A percentile compares a stretch with the other conserved stretches of the same genome.
These are phyloP conservation scores for Colletotrichum sp. DNA, from an alignment of 2,329 filamentous ascomycete species.

Conservation along the genomic window DNA sequence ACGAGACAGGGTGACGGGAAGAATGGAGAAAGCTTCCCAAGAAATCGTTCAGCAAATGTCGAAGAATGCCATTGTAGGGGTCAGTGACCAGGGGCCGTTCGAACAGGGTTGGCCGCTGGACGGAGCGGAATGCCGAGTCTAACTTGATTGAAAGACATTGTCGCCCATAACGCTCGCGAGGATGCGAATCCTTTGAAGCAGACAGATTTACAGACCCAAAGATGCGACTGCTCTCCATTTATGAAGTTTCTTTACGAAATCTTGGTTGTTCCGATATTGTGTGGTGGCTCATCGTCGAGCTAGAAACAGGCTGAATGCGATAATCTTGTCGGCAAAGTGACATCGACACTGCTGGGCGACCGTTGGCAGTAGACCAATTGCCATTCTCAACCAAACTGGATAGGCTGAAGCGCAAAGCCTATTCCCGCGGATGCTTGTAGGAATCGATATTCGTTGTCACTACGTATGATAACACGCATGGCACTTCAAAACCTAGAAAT, in stretches of 20 bases:
- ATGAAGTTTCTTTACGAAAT: neutral
- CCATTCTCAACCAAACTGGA: neutral
- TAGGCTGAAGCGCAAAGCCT: neutral
- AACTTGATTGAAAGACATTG: constrained; percentile 9
- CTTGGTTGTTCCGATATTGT: neutral
- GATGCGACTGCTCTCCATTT: neutral
- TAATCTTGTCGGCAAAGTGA: neutral
- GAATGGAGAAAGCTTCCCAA: neutral
- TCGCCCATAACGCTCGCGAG: neutral
- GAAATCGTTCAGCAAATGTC: constrained; percentile 9
- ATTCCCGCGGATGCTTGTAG: neutral
- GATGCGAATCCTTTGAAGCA: neutral
- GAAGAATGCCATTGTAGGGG: constrained; percentile 2
- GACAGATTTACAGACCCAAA: neutral
- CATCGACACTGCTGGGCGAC: neutral
- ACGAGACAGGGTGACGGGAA: constrained; percentile 1
- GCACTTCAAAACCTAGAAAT: neutral
- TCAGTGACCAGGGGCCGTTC: neutral
- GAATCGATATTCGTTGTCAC: neutral
- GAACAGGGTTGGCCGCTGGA: constrained; percentile 15
- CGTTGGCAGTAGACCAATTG: neutral
- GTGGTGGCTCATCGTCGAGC: neutral
- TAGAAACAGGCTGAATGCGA: constrained; percentile 7
- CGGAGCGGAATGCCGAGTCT: constrained; percentile 22
- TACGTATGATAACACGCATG: neutral